Conservation (phyloP, 129 eudicot species). For the Lactuca sativa region DNA sequence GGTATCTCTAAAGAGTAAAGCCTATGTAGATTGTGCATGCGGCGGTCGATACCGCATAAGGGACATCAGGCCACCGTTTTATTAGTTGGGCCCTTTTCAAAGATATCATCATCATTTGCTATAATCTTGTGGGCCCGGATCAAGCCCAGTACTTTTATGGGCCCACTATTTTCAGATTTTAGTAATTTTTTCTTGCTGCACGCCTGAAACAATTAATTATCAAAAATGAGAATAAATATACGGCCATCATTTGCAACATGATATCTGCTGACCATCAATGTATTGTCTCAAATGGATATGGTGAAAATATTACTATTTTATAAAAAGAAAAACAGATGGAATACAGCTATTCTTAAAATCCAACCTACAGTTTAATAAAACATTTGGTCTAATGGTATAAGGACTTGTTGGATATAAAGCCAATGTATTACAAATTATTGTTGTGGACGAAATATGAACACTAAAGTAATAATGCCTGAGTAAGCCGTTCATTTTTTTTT, state of each 20-base stretch:
- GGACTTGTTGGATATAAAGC: no score
- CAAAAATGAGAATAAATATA: neutral
- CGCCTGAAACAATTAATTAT: conserved; percentile 21
- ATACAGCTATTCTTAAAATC: no score
- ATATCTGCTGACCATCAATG: neutral
- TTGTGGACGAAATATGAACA: no score
- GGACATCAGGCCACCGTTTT: conserved; percentile 4
- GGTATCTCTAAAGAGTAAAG: conserved; percentile 25
- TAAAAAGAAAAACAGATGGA: no score
- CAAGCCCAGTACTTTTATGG: conserved; percentile 6
- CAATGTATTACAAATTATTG: no score
- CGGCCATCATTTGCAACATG: conserved; percentile 3
- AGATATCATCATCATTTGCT: conserved; percentile 14
- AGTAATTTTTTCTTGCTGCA: conserved; percentile 7
- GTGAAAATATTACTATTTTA: no score
- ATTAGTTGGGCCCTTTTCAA: conserved; percentile 20
- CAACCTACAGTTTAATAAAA: no score
- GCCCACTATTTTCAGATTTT: conserved; percentile 19
- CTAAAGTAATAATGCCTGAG: no score
- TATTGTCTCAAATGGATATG: neutral
- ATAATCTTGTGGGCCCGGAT: conserved; percentile 9
- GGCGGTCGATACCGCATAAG: neutral
- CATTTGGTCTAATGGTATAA: no score
- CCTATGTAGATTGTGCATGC: conserved; percentile 6
- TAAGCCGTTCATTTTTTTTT: no score